A percentile compares a stretch with the other conserved stretches of the same genome.
phyloP scores from a whole-genome alignment of 768 basidiomycete genomes.

The Fistulinella prunicolor region DNA sequence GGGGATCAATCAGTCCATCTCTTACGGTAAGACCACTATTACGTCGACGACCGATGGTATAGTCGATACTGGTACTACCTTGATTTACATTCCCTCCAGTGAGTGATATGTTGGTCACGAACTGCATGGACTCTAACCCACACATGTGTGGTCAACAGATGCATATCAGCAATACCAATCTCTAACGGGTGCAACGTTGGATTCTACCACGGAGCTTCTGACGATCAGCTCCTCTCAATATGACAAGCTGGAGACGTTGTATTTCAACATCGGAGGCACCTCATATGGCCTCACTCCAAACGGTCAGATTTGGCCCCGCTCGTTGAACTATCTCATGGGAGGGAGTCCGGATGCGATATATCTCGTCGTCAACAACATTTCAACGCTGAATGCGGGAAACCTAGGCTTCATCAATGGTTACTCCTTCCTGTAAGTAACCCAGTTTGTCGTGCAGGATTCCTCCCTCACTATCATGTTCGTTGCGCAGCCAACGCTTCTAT shows the following conservation, averaged over 20 bases:
- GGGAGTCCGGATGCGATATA: conserved; percentile 16
- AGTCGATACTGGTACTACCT: conserved; percentile 32
- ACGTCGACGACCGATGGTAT: conserved; percentile 29
- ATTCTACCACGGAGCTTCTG: conserved; percentile 28
- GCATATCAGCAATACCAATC: conserved; percentile 21
- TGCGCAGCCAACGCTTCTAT: too few relatives aligned
- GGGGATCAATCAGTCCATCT: conserved; percentile 33
- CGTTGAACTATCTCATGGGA: conserved; percentile 17
- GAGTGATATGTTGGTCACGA: background rate
- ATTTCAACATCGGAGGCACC: background rate
- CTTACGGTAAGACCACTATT: conserved; percentile 24
- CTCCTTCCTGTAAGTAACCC: background rate
- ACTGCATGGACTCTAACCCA: background rate
- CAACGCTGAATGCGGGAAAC: too few relatives aligned
- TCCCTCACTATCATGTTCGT: too few relatives aligned
- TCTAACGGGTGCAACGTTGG: conserved; percentile 25
- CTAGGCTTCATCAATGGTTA: conserved; percentile 19
- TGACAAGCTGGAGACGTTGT: background rate
- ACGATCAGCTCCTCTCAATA: conserved; percentile 13
- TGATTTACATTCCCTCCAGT: conserved; percentile 24
- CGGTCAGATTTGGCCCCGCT: conserved; percentile 33
- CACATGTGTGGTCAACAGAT: conserved; percentile 7
- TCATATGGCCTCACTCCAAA: background rate
- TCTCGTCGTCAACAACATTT: conserved; percentile 17
- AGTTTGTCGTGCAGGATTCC: background rate